A percentile compares a stretch with the other conserved stretches of the same genome.
Evolutionary conservation across 2,329 filamentous ascomycete genomes (phyloP).

Genomic region (Penicillium sp.): DNA sequence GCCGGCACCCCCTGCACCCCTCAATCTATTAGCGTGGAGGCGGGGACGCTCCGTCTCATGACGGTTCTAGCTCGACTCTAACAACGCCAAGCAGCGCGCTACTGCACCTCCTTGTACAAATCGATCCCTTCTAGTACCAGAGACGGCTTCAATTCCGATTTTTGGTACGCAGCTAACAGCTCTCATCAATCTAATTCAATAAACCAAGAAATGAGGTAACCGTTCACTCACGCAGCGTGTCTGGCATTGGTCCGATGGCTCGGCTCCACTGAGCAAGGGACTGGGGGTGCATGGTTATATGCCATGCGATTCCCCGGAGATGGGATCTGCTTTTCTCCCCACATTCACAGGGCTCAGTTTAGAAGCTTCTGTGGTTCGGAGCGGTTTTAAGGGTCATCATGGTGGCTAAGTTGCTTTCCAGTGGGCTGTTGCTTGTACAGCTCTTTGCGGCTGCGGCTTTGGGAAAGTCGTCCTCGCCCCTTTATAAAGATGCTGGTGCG

Average conservation of each 20-base stretch:
- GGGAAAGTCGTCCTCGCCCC: slow-evolving; percentile 21
- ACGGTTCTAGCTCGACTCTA: slow-evolving; percentile 15
- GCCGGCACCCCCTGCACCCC: not conserved
- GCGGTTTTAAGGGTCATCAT: slow-evolving; percentile 7
- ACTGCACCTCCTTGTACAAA: not conserved
- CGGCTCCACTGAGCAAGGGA: not conserved
- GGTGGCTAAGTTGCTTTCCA: slow-evolving; percentile 21
- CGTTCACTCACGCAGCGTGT: not conserved
- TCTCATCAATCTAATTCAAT: not conserved
- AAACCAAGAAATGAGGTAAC: not conserved
- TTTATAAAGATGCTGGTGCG: slow-evolving; percentile 65
- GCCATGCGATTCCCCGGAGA: not conserved
- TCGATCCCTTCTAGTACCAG: not conserved
- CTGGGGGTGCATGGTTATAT: not conserved
- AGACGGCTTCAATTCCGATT: slow-evolving; percentile 14
- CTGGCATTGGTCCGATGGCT: not conserved
- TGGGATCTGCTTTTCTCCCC: not conserved
- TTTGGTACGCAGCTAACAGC: not conserved
- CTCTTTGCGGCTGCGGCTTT: slow-evolving; percentile 21
- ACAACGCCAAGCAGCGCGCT: not conserved
- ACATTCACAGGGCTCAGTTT: not conserved
- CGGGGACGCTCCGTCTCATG: slow-evolving; percentile 20
- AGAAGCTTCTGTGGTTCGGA: not conserved
- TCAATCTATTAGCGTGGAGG: not conserved
- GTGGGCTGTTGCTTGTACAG: slow-evolving; percentile 29